Base-by-base conservation (phyloP, 768 basidiomycete species). In the Rhodotorula graminis region DNA sequence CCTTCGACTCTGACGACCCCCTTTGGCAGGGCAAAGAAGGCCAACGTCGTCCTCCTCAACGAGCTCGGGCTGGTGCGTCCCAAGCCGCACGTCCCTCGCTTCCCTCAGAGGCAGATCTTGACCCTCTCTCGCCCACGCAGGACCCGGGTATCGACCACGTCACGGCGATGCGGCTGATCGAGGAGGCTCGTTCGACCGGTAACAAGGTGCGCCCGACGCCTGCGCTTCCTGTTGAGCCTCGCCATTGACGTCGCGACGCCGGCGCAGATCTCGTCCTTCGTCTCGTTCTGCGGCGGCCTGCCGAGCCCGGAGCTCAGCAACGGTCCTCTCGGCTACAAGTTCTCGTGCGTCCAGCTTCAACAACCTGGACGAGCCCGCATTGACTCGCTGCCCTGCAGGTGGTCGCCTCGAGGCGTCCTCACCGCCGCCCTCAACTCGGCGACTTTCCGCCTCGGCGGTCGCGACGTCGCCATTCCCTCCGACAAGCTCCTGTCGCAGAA, bases 121-220 rank as follows among this genome's bases (percentile, higher is more conserved):
- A 4, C 58, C 40, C 42, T n/a, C n/a, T 46, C 55, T 63, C n/a
- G 63, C 59, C 49, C 31, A 12, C 7, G 2, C 84, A 93, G 1
- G 92, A 94, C 79, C 92, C 92, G 0, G 92, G 92, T 4, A 88
- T 94, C 66, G 92, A 93, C 80, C 92, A 93, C 78, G 88, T 90
- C 80, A 91, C 90, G 19, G 93, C 92, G 0, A 85, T 92, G 77
- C 85, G 88, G 0, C 82, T 95, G 25, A 81, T 93, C 44, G 81
- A 83, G 31, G 82, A 83, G 40, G 73, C 81, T 90, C 7, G 83
- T 83, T 50, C 77, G 80, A 16, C 81, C 86, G 75, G 84, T 84
- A 31, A 89, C 87, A 79, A 80, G 53, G 72, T 42, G 16, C 40
- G 60, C 21, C 2, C n/a, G 4, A 7, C 12, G 8, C 37, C 11